A percentile compares a stretch with the other conserved stretches of the same genome.
Evolutionary conservation across 2,329 filamentous ascomycete species (phyloP).

Genomic region (Sclerotinia sclerotiorum): DNA sequence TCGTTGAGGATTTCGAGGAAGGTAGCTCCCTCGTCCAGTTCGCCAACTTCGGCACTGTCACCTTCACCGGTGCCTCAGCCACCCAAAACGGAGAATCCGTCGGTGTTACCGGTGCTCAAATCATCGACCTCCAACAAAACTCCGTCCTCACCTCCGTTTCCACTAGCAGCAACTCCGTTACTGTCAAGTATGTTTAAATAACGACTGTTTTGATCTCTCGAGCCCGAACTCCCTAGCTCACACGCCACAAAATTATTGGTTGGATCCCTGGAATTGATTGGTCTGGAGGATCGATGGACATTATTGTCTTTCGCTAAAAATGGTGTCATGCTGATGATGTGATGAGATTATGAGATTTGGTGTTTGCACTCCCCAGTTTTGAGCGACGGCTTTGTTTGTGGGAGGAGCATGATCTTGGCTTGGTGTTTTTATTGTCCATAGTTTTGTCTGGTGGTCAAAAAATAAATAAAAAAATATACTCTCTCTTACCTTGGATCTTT

Average conservation of each 20-base stretch:
- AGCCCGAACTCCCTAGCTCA: slow-evolving; percentile 4
- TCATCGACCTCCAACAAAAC: slow-evolving; percentile 14
- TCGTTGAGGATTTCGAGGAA: slow-evolving; percentile 53
- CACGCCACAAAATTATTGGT: background rate
- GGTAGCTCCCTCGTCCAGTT: slow-evolving; percentile 45
- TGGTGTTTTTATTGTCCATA: slow-evolving; percentile 23
- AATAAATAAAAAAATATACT: background rate
- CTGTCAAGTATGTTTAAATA: slow-evolving; percentile 16
- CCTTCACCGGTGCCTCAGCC: slow-evolving; percentile 26
- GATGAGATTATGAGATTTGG: slow-evolving; percentile 11
- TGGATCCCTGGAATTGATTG: slow-evolving; percentile 13
- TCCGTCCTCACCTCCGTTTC: background rate
- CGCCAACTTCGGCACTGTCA: slow-evolving; percentile 49
- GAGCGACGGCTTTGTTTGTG: slow-evolving; percentile 23
- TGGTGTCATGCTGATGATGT: slow-evolving; percentile 1
- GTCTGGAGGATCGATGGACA: background rate
- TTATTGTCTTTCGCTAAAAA: slow-evolving; percentile 7
- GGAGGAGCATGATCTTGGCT: slow-evolving; percentile 12
- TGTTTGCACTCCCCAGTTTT: slow-evolving; percentile 18
- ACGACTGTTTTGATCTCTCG: slow-evolving; percentile 2
- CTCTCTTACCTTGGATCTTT: background rate
- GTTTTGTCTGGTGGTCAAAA: slow-evolving; percentile 1
- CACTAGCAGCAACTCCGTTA: background rate
- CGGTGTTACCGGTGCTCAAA: slow-evolving; percentile 3
- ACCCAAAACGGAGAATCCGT: background rate